Evolutionary conservation across 2,329 filamentous ascomycete genomes (phyloP), one percentile per base, ranked within the genome.

Genomic region (Lasiodiplodia citricola): DNA sequence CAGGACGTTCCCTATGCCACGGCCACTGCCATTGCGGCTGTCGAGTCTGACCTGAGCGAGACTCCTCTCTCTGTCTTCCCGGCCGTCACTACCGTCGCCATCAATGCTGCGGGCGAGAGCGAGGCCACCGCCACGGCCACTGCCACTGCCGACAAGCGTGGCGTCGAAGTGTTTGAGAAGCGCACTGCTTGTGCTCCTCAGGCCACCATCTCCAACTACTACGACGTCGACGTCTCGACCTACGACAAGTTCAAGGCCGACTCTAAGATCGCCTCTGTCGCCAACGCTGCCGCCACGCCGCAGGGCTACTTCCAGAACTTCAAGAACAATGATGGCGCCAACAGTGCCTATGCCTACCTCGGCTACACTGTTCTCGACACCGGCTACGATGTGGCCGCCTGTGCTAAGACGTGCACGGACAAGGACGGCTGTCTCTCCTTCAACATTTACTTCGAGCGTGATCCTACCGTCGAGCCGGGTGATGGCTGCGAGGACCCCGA

Each of bases 391-490:
- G 67, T 58, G 18, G 14, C 23, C 3, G n/a, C 41, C 16, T 73
- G 72, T 68, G 69, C 70, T 44, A 41, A 6, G 13, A 13, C 10
- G 16, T 74, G 72, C 38, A 25, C 58, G 23, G 18, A 10, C 0
- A 69, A 66, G 23, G 44, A 41, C 14, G 68, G 70, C 14, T 74
- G 73, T 57, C 68, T 70, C 7, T 68, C 70, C 11, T 72, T 74
- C 70, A 72, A 73, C 52, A 71, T 73, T 57, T 75, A 70, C 63
- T 73, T 71, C 51, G 73, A 73, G 52, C 70, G 72, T 31, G 63
- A 69, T 11, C 73, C 73, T 1, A 37, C 21, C 37, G 4, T 69
- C 7, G 60, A 70, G 2, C 72, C 73, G 4, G 69, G 69, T 8
- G 8, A 28, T 7, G 64, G 67, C 7, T 75, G 74, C 67, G 23